phyloP scores from a whole-genome alignment of 192 early-diverging fungal species.

The Phlyctochytrium bullatum region DNA sequence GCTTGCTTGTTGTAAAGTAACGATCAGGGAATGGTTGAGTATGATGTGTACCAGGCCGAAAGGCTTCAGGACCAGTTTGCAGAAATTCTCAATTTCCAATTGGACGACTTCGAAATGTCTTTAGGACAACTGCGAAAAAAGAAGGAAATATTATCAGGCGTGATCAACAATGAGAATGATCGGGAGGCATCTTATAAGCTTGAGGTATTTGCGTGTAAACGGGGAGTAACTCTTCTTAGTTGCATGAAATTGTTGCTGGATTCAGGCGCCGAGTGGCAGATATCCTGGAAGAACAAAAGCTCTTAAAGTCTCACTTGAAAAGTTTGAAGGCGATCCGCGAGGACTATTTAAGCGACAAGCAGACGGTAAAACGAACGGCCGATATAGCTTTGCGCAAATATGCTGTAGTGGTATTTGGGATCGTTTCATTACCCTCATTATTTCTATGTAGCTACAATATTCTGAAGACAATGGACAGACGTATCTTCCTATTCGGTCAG shows the following conservation, averaged over 20 bases:
- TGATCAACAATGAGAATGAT: conserved; percentile 29
- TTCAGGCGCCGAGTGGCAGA: conserved; percentile 35
- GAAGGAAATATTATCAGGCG: conserved; percentile 37
- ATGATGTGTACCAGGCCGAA: conserved; percentile 45
- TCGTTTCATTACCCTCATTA: neutral
- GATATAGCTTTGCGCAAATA: conserved; percentile 37
- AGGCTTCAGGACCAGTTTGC: conserved; percentile 43
- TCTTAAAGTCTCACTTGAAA: conserved; percentile 32
- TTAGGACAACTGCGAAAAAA: conserved; percentile 42
- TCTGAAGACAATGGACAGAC: conserved; percentile 40
- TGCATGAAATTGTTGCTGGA: conserved; percentile 29
- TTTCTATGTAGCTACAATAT: conserved; percentile 30
- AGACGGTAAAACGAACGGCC: conserved; percentile 28
- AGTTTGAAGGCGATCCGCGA: conserved; percentile 19
- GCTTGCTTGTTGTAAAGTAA: neutral
- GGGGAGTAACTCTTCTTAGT: conserved; percentile 18
- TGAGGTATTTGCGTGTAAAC: conserved; percentile 26
- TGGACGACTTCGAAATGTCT: conserved; percentile 48
- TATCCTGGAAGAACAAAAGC: conserved; percentile 38
- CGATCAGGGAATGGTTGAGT: conserved; percentile 39
- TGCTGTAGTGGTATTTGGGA: conserved; percentile 21
- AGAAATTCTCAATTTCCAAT: conserved; percentile 44
- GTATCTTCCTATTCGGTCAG: conserved; percentile 24
- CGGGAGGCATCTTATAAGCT: conserved; percentile 30
- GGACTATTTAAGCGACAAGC: conserved; percentile 24